Conservation (phyloP, 768 basidiomycete species). For the Lactifluus subvellereus region DNA sequence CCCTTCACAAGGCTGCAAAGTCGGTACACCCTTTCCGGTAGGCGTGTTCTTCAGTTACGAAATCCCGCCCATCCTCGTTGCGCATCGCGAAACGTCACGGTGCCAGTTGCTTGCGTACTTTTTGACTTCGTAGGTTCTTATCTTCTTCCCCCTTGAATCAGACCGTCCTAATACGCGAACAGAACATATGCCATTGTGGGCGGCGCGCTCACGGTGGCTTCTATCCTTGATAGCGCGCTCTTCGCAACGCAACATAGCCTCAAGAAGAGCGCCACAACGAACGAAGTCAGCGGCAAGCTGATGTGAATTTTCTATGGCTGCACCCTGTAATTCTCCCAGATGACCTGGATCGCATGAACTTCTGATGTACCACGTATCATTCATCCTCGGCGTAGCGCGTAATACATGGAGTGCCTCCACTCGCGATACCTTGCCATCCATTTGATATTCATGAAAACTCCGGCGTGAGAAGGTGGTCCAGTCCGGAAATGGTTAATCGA, state of each 20-base stretch:
- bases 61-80: slow-evolving; percentile 86
- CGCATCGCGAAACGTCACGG: slow-evolving; percentile 83
- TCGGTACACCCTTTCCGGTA: slow-evolving; percentile 79
- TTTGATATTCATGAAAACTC: neutral
- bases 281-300: slow-evolving; percentile 24
- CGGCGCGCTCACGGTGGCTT: slow-evolving; percentile 92
- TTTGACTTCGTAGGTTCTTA: slow-evolving; percentile 77
- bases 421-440: no score
- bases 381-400: neutral
- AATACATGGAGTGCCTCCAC: neutral
- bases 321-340: neutral
- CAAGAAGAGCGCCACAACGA: slow-evolving; percentile 46
- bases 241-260: slow-evolving; percentile 76
- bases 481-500: no score
- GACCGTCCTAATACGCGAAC: slow-evolving; percentile 10
- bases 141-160: neutral
- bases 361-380: slow-evolving; percentile 12
- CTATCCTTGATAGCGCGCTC: slow-evolving; percentile 77
- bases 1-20: slow-evolving; percentile 81
- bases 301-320: slow-evolving; percentile 19
- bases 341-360: slow-evolving; percentile 5
- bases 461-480: no score
- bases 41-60: slow-evolving; percentile 92
- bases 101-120: slow-evolving; percentile 98
- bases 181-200: slow-evolving; percentile 98